These are phyloP conservation scores for Candida suzukii DNA, from an alignment of 805 yeast species.

Conservation along the genomic window DNA sequence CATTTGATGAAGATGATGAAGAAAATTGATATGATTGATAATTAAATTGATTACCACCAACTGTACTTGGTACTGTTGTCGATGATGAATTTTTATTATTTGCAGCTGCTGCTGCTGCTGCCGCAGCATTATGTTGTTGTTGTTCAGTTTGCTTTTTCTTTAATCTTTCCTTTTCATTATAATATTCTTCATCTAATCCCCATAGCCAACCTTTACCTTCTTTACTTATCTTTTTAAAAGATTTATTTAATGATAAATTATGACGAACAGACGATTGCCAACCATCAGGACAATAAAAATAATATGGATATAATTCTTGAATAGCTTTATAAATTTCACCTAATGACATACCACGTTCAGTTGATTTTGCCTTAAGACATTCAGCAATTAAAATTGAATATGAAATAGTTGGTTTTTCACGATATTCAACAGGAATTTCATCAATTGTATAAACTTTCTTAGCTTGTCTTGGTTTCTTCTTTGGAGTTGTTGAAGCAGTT, in stretches of 20 bases:
- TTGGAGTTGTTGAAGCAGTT: constrained; percentile 21
- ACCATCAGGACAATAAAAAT: constrained; percentile 90
- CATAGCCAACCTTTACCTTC: constrained; percentile 95
- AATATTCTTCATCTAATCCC: constrained; percentile 83
- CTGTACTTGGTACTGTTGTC: constrained; percentile 2
- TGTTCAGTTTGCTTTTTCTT: constrained; percentile 49
- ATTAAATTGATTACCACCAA: constrained; percentile 26
- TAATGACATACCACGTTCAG: constrained; percentile 68
- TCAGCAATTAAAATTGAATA: constrained; percentile 76
- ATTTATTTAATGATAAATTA: constrained; percentile 77
- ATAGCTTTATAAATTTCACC: constrained; percentile 85
- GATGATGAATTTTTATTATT: neutral
- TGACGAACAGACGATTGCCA: constrained; percentile 96
- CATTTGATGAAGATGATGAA: constrained; percentile 7
- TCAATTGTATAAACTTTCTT: constrained; percentile 67
- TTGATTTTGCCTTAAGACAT: constrained; percentile 62
- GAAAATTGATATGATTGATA: constrained; percentile 15
- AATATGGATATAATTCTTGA: constrained; percentile 84
- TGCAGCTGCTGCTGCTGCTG: constrained; percentile 3
- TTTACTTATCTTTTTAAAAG: constrained; percentile 72
- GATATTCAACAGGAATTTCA: constrained; percentile 82
- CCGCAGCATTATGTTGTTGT: constrained; percentile 7
- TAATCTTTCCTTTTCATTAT: constrained; percentile 68
- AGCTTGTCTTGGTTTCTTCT: constrained; percentile 44
- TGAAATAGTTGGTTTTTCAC: constrained; percentile 77